Evolutionary conservation across 2,329 filamentous ascomycete species (phyloP), one percentile per base, ranked within the genome.

Genomic region (Stylonectria norvegica): DNA sequence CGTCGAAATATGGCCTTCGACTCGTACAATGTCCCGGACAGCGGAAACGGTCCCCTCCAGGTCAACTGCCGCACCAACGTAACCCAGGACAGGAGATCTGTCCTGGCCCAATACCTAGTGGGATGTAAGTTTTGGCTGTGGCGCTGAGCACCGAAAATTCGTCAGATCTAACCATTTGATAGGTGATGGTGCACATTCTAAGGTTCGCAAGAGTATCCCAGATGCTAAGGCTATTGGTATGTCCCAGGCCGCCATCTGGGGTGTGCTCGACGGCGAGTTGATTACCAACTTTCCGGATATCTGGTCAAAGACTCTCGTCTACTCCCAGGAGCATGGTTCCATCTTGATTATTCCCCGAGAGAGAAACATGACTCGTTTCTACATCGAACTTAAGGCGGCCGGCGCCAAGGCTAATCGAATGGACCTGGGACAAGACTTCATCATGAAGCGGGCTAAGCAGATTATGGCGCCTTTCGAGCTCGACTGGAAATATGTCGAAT

Each of bases 301-400:
- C 34, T 87, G 83, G 82, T 84, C 79, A 60, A 87, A 87, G 64
- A 81, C 82, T 0, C 74, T 85, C 1, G 72, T 86, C 6, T 82
- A 83, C 49, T 83, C 79, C 3, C 78, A 86, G 45, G 71, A 78
- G 43, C 71, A 79, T 31, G 84, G 84, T 3, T 85, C 83, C 0
- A 79, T 87, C 32, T 70, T 88, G n/a, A 83, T 85, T 59, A 83
- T 87, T 38, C 85, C 85, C 4, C 76, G 84, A 27, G 84, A 88
- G 60, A 72, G 81, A 29, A 84, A 85, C 55, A 79, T 87, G 75
- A 87, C 83, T 1, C 76, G 84, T 32, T 69, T 79, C 53, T 79
- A 78, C 52, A 76, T 78, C 42, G 75, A 79, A 59, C 69, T 78
- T 39, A 78, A 77, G 59, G 65, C 70, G 11, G n/a, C n/a, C n/a